Percentiles rank a stretch among this genome's conserved stretches.
Conservation (phyloP, 163 green algal genomes). For the Chloroidium sp. region DNA sequence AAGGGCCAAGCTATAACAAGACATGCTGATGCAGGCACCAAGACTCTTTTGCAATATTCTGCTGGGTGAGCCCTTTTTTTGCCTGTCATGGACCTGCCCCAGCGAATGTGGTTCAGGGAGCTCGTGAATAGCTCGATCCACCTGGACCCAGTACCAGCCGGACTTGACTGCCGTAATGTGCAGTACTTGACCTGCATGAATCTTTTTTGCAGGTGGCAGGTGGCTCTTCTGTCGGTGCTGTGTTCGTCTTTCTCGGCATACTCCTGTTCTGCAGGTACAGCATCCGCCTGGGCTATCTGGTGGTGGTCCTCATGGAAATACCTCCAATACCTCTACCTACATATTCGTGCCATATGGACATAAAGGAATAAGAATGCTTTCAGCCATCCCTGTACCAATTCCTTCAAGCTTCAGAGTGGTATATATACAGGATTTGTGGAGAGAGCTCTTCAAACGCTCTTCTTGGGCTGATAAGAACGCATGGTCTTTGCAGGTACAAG, state of each 20-base stretch:
- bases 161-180: neutral
- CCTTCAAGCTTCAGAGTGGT: no score
- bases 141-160: no score
- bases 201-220: conserved; percentile 2
- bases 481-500: conserved; percentile 9
- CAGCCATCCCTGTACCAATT: no score
- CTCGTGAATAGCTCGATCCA: no score
- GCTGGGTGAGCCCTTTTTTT: neutral
- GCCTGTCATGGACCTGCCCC: neutral
- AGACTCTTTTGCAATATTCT: neutral
- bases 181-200: no score
- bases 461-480: neutral
- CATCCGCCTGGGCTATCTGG: no score
- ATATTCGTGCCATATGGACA: no score
- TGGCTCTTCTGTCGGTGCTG: conserved; percentile 1
- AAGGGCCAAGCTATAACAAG: neutral
- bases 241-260: conserved; percentile 3
- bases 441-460: neutral
- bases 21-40: neutral
- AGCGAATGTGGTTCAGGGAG: no score
- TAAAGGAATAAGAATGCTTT: no score
- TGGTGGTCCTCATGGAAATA: no score
- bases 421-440: no score
- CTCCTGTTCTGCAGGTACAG: neutral
- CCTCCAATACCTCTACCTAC: no score